These are phyloP conservation scores for Phytophthora sp. DNA, from an alignment of 352 stramenopile species.

Conservation along the genomic window DNA sequence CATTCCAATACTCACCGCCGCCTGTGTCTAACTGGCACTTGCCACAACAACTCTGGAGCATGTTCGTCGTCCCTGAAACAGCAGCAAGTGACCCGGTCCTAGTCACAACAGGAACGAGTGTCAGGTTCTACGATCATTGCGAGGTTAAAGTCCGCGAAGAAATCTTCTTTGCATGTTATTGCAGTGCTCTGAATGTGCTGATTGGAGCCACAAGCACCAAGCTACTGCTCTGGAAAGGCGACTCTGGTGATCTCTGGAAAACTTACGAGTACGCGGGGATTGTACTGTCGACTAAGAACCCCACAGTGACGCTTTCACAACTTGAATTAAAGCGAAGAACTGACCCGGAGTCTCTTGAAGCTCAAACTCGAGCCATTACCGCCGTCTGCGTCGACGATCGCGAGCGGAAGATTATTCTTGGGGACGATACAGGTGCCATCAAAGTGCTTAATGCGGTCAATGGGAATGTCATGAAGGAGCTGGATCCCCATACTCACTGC, in stretches of 20 bases:
- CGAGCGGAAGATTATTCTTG: conserved; percentile 81
- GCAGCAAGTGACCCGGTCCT: conserved; percentile 58
- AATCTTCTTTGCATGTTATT: conserved; percentile 68
- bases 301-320: conserved; percentile 8
- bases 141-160: conserved; percentile 68
- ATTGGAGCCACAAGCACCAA: conserved; percentile 59
- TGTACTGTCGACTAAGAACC: conserved; percentile 28
- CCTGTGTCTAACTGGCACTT: conserved; percentile 29
- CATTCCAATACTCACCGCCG: conserved; percentile 33
- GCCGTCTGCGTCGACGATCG: conserved; percentile 84
- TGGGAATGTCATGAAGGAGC: conserved; percentile 85
- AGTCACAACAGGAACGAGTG: conserved; percentile 41
- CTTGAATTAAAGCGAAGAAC: conserved; percentile 12
- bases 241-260: conserved; percentile 59
- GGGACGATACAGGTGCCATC: conserved; percentile 69
- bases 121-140: conserved; percentile 70
- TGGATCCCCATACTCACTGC: conserved; percentile 58
- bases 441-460: conserved; percentile 81
- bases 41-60: conserved; percentile 37
- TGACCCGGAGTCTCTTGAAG: conserved; percentile 25
- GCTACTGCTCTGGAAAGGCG: conserved; percentile 66
- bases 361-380: conserved; percentile 52
- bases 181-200: conserved; percentile 57
- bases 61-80: conserved; percentile 58
- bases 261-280: conserved; percentile 57